Evolutionary conservation across 805 yeast genomes (phyloP), one percentile per base, ranked within the genome.

Genomic region (Kluyveromyces nonfermentans): DNA sequence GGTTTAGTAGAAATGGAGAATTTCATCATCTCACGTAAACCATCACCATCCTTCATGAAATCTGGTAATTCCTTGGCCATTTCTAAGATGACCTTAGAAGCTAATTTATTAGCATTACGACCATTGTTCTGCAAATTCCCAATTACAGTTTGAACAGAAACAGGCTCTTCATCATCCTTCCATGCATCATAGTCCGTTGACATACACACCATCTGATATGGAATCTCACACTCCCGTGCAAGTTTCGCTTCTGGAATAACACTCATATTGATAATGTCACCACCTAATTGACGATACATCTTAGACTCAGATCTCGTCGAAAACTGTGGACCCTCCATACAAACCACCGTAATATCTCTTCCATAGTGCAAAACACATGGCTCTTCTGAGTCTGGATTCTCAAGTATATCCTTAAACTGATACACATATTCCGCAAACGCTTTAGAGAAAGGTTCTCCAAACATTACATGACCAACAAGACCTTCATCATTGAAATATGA

Each of bases 321-420:
- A 65, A 93, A 93, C 40, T 93, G 96, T 3, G 99, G 99, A 35
- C 99, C 99, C 67, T 90, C 99, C 99, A 93, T 93, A 65, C 98
- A 93, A 50, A 93, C 75, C 34, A 93, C 78, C 6, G 94, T 84
- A 46, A 85, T 68, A 57, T 90, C 97, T 46, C 77, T 80, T 44
- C 76, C 77, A 30, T 67, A 67, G 52, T 78, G 81, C 41, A 86
- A 86, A 71, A 67, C 84, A 95, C 64, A 89, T 67, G 78, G 64
- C 22, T 70, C 70, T 22, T 56, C 60, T 43, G 67, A 64, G 40
- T 74, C 76, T 21, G 68, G 69, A 30, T 79, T 82, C 36, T 72
- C 72, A 56, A 85, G 69, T 19, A 73, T 72, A 40, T 78, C 80
- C 35, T 72, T 71, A 25, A 73, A 68, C 46, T 83, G 77, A 42